phyloP scores from a whole-genome alignment of 2,329 filamentous ascomycete species.

The Colletotrichum cuscutae region DNA sequence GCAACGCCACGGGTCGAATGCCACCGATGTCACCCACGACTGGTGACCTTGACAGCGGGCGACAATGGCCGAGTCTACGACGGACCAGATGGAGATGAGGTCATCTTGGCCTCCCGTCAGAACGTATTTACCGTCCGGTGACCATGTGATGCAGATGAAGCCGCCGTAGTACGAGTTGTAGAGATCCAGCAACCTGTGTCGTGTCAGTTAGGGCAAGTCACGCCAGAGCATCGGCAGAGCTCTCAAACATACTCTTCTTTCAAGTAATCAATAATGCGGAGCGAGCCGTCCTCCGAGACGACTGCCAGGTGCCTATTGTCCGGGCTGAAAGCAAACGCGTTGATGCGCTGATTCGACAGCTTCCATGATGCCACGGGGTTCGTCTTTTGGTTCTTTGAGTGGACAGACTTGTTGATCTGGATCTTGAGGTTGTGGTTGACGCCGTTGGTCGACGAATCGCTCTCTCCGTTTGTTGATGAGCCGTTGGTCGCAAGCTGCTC shows the following conservation, averaged over 20 bases:
- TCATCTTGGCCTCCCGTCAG: conserved; percentile 97
- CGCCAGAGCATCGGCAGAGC: neutral
- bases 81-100: conserved; percentile 93
- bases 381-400: conserved; percentile 90
- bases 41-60: conserved; percentile 95
- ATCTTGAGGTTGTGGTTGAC: conserved; percentile 61
- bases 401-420: conserved; percentile 88
- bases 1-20: conserved; percentile 97
- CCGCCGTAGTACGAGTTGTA: conserved; percentile 95
- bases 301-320: conserved; percentile 88
- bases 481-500: conserved; percentile 49
- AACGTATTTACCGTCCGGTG: conserved; percentile 95
- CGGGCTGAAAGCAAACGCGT: conserved; percentile 91
- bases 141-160: conserved; percentile 95
- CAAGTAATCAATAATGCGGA: conserved; percentile 91
- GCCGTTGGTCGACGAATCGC: conserved; percentile 44
- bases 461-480: conserved; percentile 45
- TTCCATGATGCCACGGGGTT: conserved; percentile 96
- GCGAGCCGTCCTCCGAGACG: conserved; percentile 89
- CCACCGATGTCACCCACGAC: conserved; percentile 93
- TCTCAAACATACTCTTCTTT: conserved; percentile 77
- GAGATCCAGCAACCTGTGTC: conserved; percentile 78
- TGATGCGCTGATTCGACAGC: conserved; percentile 88
- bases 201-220: conserved; percentile 9
- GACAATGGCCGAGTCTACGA: conserved; percentile 84